These are phyloP conservation scores for Penicillium maclennaniae DNA, from an alignment of 495 filamentous ascomycete genomes.

Conservation along the genomic window DNA sequence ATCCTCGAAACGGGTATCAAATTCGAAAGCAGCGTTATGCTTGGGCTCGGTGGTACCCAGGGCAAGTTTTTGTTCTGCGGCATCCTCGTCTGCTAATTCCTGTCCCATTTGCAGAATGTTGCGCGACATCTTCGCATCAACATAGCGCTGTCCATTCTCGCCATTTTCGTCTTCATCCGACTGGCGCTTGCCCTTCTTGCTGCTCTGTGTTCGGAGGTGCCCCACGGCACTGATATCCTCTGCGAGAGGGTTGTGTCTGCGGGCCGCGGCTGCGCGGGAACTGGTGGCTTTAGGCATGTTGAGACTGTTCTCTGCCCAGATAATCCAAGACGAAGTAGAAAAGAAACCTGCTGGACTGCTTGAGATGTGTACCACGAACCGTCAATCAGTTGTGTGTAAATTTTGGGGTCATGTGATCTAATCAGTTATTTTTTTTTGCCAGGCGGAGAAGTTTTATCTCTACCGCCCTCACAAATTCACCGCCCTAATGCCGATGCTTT, in stretches of 20 bases:
- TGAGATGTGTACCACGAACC: slow-evolving; percentile 5
- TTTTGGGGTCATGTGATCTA: slow-evolving; percentile 37
- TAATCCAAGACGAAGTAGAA: background rate
- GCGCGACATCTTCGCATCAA: slow-evolving; percentile 81
- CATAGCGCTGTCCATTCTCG: slow-evolving; percentile 61
- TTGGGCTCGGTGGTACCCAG: slow-evolving; percentile 24
- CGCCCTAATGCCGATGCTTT: slow-evolving; percentile 19
- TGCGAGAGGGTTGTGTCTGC: slow-evolving; percentile 68
- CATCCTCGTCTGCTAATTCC: slow-evolving; percentile 74
- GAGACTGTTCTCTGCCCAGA: slow-evolving; percentile 1
- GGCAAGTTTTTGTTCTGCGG: slow-evolving; percentile 42
- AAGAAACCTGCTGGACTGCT: slow-evolving; percentile 2
- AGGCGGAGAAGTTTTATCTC: slow-evolving; percentile 18
- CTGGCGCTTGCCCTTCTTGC: slow-evolving; percentile 54
- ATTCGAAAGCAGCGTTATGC: slow-evolving; percentile 60
- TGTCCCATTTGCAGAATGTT: slow-evolving; percentile 86
- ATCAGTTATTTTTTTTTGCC: slow-evolving; percentile 32
- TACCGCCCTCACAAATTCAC: slow-evolving; percentile 21
- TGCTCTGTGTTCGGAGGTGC: slow-evolving; percentile 53
- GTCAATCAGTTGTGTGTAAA: slow-evolving; percentile 37
- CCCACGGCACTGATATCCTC: slow-evolving; percentile 66
- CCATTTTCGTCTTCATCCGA: slow-evolving; percentile 50
- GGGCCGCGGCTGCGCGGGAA: slow-evolving; percentile 37
- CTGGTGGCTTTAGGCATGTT: slow-evolving; percentile 45
- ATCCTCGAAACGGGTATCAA: slow-evolving; percentile 56